A percentile compares a stretch with the other conserved stretches of the same genome.
phyloP scores from a whole-genome alignment of 2,329 filamentous ascomycete genomes.

The Beauveria pseudobassiana region DNA sequence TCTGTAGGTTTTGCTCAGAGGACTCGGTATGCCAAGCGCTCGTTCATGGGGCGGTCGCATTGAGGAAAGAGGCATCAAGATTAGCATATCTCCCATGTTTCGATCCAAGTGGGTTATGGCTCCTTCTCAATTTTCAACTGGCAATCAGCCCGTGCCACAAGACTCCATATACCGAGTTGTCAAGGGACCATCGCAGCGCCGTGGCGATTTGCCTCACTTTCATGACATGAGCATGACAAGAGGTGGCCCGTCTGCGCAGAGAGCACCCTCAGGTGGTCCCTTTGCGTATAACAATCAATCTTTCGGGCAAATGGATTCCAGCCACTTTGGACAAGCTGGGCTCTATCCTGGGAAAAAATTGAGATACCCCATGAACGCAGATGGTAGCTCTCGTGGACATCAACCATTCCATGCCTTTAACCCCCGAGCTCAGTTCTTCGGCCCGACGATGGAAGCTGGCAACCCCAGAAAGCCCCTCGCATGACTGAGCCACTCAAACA shows the following conservation, averaged over 20 bases:
- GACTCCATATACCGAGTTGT: neutral
- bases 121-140: constrained; percentile 2
- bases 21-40: constrained; percentile 16
- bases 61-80: constrained; percentile 19
- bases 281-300: neutral
- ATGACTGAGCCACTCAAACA: neutral
- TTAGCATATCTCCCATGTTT: constrained; percentile 21
- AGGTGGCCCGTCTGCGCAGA: neutral
- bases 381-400: neutral
- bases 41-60: constrained; percentile 17
- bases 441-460: neutral
- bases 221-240: neutral
- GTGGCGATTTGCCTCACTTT: neutral
- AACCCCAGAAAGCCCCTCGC: neutral
- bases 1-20: constrained; percentile 17
- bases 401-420: neutral
- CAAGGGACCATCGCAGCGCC: neutral
- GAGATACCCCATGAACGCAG: neutral
- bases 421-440: neutral
- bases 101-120: constrained; percentile 25
- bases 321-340: neutral
- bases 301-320: neutral
- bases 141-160: neutral
- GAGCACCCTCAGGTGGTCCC: neutral
- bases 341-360: neutral